These are phyloP conservation scores for Nidularia pulvinata DNA, from an alignment of 768 basidiomycete species.

Conservation along the genomic window DNA sequence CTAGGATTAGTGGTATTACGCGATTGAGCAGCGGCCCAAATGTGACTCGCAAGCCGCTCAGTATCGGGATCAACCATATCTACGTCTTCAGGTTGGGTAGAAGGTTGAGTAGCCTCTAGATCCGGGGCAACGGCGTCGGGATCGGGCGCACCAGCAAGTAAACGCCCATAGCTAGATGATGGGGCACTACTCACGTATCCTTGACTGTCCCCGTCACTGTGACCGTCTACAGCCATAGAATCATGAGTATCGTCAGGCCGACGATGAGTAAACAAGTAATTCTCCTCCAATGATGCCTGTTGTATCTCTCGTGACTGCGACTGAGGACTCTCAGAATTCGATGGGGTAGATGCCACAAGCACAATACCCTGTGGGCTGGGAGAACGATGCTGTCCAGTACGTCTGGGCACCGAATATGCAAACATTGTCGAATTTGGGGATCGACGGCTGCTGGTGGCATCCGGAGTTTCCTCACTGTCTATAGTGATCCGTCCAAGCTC, in stretches of 20 bases:
- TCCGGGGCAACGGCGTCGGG: not conserved
- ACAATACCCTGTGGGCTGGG: constrained; percentile 15
- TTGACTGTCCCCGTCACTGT: no score
- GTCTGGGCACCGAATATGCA: not conserved
- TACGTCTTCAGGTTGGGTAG: constrained; percentile 17
- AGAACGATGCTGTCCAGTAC: constrained; percentile 2
- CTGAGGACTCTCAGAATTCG: constrained; percentile 18
- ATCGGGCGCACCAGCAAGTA: constrained; percentile 24
- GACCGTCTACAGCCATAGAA: no score
- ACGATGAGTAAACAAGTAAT: not conserved
- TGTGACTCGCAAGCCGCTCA: no score
- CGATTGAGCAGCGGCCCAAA: no score
- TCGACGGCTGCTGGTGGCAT: not conserved
- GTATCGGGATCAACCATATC: no score
- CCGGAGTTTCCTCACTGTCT: not conserved
- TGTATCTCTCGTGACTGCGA: not conserved
- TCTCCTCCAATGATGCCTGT: no score
- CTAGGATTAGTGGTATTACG: no score
- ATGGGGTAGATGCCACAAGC: constrained; percentile 58
- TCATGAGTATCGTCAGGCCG: not conserved
- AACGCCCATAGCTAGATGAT: constrained; percentile 37
- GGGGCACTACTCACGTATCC: constrained; percentile 9
- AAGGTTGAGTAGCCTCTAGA: constrained; percentile 23
- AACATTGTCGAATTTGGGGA: not conserved
- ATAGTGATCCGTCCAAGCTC: constrained; percentile 34